Percentiles rank a stretch among this genome's conserved stretches.
phyloP scores from a whole-genome alignment of 2,329 filamentous ascomycete genomes.

The Fusarium succisae region DNA sequence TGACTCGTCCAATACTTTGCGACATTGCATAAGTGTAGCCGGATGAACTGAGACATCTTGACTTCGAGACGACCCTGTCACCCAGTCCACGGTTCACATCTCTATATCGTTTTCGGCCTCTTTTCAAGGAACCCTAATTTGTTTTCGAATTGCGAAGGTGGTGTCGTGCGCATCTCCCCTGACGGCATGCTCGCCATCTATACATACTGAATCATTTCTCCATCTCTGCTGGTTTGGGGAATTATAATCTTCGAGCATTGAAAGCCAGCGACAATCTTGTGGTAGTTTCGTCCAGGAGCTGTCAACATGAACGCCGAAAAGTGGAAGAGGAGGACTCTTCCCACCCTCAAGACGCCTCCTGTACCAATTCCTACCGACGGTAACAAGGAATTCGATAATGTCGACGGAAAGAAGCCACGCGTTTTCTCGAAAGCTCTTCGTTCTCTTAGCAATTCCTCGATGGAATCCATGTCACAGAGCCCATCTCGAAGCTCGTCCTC shows the following conservation, averaged over 20 bases:
- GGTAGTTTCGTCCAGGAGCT: not conserved
- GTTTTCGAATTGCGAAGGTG: constrained; percentile 20
- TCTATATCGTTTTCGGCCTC: constrained; percentile 6
- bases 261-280: constrained; percentile 3
- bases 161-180: constrained; percentile 14
- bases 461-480: constrained; percentile 50
- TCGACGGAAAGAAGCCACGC: constrained; percentile 49
- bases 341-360: constrained; percentile 41
- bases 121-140: constrained; percentile 13
- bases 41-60: constrained; percentile 38
- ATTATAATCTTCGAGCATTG: not conserved
- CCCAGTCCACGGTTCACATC: constrained; percentile 16
- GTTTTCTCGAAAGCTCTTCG: constrained; percentile 51
- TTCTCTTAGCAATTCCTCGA: constrained; percentile 52
- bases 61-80: constrained; percentile 31
- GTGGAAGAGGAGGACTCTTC: constrained; percentile 49
- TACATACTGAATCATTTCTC: constrained; percentile 18
- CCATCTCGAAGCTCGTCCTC: constrained; percentile 47
- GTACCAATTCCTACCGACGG: constrained; percentile 32
- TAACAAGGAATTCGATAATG: constrained; percentile 34
- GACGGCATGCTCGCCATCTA: constrained; percentile 33
- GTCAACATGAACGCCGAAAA: constrained; percentile 46
- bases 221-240: constrained; percentile 8
- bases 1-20: constrained; percentile 31
- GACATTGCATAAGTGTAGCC: constrained; percentile 31